Percentiles rank a stretch among this genome's conserved stretches.
These are phyloP conservation scores for Serendipita sp. DNA, from an alignment of 768 basidiomycete genomes.

Conservation along the genomic window DNA sequence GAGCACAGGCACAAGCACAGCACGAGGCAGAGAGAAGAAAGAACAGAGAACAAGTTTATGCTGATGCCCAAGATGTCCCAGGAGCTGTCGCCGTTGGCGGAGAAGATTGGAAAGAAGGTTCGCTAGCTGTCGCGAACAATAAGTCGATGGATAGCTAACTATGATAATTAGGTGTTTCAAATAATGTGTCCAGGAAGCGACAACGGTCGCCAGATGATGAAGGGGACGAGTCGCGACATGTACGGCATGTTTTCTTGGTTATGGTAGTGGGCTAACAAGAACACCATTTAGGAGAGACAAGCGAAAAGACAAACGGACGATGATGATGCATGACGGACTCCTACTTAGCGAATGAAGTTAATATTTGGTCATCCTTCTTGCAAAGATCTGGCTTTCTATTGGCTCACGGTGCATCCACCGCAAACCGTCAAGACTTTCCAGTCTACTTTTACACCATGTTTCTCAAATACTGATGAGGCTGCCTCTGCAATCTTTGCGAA, in stretches of 20 bases:
- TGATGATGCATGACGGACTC: too few relatives aligned
- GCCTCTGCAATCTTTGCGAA: conserved; percentile 78
- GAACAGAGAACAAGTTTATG: conserved; percentile 77
- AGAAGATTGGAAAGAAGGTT: conserved; percentile 57
- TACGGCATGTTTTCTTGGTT: not conserved
- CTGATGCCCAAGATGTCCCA: conserved; percentile 62
- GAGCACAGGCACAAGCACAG: conserved; percentile 57
- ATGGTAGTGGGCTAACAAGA: not conserved
- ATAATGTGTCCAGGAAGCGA: not conserved
- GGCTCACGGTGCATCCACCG: conserved; percentile 25
- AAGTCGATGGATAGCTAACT: too few relatives aligned
- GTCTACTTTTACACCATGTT: conserved; percentile 64
- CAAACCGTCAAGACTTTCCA: conserved; percentile 75
- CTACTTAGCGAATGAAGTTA: too few relatives aligned
- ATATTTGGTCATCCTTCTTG: not conserved
- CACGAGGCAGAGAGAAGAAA: conserved; percentile 58
- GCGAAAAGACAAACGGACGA: not conserved
- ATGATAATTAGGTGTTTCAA: not conserved
- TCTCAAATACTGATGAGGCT: conserved; percentile 57
- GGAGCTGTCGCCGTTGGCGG: conserved; percentile 73
- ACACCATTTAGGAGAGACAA: not conserved
- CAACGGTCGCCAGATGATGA: not conserved
- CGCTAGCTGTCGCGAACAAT: not conserved
- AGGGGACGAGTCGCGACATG: not conserved
- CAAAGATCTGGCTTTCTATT: too few relatives aligned